Evolutionary conservation across 2,329 filamentous ascomycete genomes (phyloP).

Genomic region (Neonectria ditissima): DNA sequence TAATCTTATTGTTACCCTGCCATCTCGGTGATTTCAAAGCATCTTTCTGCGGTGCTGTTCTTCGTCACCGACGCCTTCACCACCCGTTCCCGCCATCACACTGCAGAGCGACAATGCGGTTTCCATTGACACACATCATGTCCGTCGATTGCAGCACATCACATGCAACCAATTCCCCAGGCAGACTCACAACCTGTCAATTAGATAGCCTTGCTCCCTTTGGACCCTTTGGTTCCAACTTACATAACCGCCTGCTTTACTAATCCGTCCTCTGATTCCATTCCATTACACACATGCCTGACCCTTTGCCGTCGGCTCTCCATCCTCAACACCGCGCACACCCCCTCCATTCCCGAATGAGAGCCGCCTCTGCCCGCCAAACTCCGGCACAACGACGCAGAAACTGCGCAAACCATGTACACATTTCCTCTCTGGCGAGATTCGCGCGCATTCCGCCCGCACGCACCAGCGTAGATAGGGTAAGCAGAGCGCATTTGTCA

Average conservation of each 20-base stretch:
- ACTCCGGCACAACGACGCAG: neutral
- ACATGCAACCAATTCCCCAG: neutral
- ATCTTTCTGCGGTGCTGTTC: neutral
- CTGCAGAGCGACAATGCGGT: neutral
- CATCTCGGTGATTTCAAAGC: constrained; percentile 12
- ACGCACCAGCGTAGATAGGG: constrained; percentile 13
- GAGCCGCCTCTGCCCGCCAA: constrained; percentile 24
- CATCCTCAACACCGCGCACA: constrained; percentile 5
- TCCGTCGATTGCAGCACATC: neutral
- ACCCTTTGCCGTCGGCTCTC: constrained; percentile 3
- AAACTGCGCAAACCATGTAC: neutral
- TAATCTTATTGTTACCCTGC: neutral
- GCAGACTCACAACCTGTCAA: neutral
- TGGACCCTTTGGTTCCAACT: neutral
- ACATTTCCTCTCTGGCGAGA: constrained; percentile 4
- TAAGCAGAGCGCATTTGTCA: constrained; percentile 31
- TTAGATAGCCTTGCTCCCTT: neutral
- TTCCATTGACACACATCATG: too few species aligned
- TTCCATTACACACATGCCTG: neutral
- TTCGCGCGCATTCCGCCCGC: constrained; percentile 28
- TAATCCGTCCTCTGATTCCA: constrained; percentile 10
- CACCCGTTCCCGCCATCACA: neutral
- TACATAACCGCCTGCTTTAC: constrained; percentile 4
- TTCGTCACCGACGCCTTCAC: constrained; percentile 3
- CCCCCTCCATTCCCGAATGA: constrained; percentile 19